These are phyloP conservation scores for Gaeumannomyces tritici DNA, from an alignment of 2,329 filamentous ascomycete species.

Conservation along the genomic window DNA sequence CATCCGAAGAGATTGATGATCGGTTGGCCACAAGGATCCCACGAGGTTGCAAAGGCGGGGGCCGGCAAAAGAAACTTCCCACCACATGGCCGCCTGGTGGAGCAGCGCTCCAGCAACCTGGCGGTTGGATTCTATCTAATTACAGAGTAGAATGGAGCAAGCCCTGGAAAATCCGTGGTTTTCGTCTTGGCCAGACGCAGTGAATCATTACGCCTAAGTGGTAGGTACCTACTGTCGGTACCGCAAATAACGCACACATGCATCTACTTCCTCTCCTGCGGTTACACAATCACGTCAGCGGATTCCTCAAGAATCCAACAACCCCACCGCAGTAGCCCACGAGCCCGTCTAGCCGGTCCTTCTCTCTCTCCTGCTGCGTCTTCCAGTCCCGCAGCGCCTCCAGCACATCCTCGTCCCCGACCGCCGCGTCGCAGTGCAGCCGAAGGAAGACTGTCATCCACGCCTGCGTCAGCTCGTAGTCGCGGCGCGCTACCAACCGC, in stretches of 20 bases:
- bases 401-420: slow-evolving; percentile 36
- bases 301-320: slow-evolving; percentile 66
- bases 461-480: slow-evolving; percentile 90
- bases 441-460: slow-evolving; percentile 96
- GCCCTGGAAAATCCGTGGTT: too few species aligned
- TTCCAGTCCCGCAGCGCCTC: slow-evolving; percentile 60
- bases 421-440: slow-evolving; percentile 56
- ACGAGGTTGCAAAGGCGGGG: too few species aligned
- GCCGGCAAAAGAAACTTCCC: not conserved
- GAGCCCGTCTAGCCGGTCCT: slow-evolving; percentile 59
- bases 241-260: not conserved
- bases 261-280: not conserved
- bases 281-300: slow-evolving; percentile 33
- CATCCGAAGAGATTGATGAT: too few species aligned
- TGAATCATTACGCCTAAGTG: too few species aligned
- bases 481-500: slow-evolving; percentile 57
- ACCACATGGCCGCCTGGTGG: not conserved
- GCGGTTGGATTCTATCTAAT: not conserved
- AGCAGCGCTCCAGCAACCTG: not conserved
- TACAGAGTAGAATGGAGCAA: too few species aligned
- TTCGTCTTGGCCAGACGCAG: too few species aligned
- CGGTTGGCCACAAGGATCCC: too few species aligned
- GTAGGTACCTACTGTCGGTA: too few species aligned
- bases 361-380: slow-evolving; percentile 61
- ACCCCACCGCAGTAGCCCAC: slow-evolving; percentile 86